phyloP scores from a whole-genome alignment of 1,284 basidiomycete species.

The Leccinum subrobustum region DNA sequence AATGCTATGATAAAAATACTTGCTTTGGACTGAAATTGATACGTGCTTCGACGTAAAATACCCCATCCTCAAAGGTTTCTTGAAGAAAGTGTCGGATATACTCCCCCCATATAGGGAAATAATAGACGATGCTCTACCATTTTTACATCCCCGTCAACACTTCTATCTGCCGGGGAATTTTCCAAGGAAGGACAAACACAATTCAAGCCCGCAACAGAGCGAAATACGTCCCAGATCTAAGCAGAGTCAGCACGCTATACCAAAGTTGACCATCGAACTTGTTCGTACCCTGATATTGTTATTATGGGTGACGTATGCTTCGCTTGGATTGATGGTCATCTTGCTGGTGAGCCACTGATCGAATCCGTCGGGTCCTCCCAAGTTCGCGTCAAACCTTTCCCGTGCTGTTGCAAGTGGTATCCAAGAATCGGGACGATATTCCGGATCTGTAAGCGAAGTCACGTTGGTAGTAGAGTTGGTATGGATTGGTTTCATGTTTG shows the following conservation, averaged over 20 bases:
- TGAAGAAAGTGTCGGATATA: slow-evolving; percentile 52
- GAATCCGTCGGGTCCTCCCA: slow-evolving; percentile 64
- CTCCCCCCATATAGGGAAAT: slow-evolving; percentile 25
- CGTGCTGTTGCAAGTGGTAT: slow-evolving; percentile 54
- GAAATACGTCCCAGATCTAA: slow-evolving; percentile 74
- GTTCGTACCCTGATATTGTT: slow-evolving; percentile 55
- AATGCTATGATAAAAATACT: slow-evolving; percentile 13
- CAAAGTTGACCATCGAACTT: neutral
- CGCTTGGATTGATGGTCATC: slow-evolving; percentile 63
- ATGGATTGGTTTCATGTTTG: slow-evolving; percentile 51
- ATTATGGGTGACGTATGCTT: slow-evolving; percentile 71
- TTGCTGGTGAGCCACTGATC: slow-evolving; percentile 60
- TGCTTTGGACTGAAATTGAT: slow-evolving; percentile 66
- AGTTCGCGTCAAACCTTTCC: slow-evolving; percentile 44
- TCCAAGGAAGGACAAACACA: slow-evolving; percentile 37
- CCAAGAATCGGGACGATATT: slow-evolving; percentile 50
- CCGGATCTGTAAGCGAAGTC: slow-evolving; percentile 42
- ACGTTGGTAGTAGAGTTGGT: slow-evolving; percentile 32
- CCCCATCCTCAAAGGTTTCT: slow-evolving; percentile 67
- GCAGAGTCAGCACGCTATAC: neutral
- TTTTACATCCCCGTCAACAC: slow-evolving; percentile 1
- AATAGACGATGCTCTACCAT: slow-evolving; percentile 24
- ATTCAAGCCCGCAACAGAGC: slow-evolving; percentile 48
- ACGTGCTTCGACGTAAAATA: slow-evolving; percentile 70
- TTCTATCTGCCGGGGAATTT: neutral